These are phyloP conservation scores for Cavenderia fasciculata DNA, from an alignment of 78 protist genomes.

Conservation along the genomic window DNA sequence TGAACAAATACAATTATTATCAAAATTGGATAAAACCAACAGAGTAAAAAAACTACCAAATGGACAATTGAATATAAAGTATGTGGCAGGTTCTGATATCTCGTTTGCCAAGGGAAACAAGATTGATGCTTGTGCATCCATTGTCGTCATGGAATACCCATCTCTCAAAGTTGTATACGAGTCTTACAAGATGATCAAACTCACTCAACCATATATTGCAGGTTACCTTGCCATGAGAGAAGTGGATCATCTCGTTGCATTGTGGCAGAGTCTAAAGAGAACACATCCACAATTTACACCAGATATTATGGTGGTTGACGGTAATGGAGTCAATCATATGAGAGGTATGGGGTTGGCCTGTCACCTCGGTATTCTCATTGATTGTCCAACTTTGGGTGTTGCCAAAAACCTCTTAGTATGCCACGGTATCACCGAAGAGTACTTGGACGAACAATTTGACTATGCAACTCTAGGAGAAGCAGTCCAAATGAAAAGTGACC, in stretches of 20 bases:
- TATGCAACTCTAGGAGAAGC: neutral
- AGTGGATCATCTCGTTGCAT: conserved; percentile 68
- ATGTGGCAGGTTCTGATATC: conserved; percentile 84
- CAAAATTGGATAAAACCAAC: neutral
- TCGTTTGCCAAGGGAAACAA: conserved; percentile 78
- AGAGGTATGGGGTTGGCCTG: conserved; percentile 82
- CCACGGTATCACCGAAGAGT: conserved; percentile 72
- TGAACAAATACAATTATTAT: neutral
- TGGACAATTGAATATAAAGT: conserved; percentile 10
- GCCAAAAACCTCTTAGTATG: conserved; percentile 79
- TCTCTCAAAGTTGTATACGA: conserved; percentile 63
- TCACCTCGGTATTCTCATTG: conserved; percentile 81
- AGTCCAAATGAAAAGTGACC: conserved; percentile 6
- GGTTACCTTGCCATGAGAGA: conserved; percentile 92
- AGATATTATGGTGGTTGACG: conserved; percentile 84
- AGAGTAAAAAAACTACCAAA: neutral
- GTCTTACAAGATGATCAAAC: conserved; percentile 64
- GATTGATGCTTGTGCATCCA: conserved; percentile 81
- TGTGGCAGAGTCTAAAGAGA: conserved; percentile 42
- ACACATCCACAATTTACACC: conserved; percentile 78
- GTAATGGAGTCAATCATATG: conserved; percentile 89
- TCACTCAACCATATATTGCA: conserved; percentile 83
- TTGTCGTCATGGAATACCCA: conserved; percentile 81
- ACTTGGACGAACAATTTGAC: conserved; percentile 12
- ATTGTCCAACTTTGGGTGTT: conserved; percentile 88